phyloP scores from a whole-genome alignment of 1,284 basidiomycete species.

The Ustilago tritici region DNA sequence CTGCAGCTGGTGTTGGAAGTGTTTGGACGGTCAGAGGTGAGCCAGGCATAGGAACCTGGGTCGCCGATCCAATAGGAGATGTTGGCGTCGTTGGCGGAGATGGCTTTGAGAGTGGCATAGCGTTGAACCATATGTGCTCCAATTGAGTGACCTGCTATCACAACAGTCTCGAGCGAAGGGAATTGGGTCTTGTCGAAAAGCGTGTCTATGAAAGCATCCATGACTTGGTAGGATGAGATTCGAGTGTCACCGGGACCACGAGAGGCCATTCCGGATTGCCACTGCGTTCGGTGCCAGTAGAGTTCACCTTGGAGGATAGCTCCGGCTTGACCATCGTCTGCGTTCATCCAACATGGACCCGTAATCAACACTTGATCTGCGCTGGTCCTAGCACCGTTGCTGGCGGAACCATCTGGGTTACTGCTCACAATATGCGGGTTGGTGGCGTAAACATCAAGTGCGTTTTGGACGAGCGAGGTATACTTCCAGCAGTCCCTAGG shows the following conservation, averaged over 20 bases:
- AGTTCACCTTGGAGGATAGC: slow-evolving; percentile 51
- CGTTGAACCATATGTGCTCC: slow-evolving; percentile 62
- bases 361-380: slow-evolving; percentile 55
- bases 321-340: slow-evolving; percentile 44
- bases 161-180: slow-evolving; percentile 54
- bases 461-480: slow-evolving; percentile 59
- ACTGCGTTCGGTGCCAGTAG: slow-evolving; percentile 54
- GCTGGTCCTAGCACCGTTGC: not conserved
- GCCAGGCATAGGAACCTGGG: slow-evolving; percentile 62
- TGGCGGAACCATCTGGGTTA: slow-evolving; percentile 14
- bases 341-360: slow-evolving; percentile 60
- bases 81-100: slow-evolving; percentile 54
- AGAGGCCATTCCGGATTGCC: slow-evolving; percentile 57
- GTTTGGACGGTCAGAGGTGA: slow-evolving; percentile 39
- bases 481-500: slow-evolving; percentile 66
- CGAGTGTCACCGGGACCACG: slow-evolving; percentile 38
- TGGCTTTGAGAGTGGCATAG: slow-evolving; percentile 54
- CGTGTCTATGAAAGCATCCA: slow-evolving; percentile 56
- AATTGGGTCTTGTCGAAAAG: slow-evolving; percentile 59
- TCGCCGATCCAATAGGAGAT: slow-evolving; percentile 63
- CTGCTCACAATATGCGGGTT: slow-evolving; percentile 29
- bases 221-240: slow-evolving; percentile 51
- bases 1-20: slow-evolving; percentile 32
- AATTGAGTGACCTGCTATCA: slow-evolving; percentile 63
- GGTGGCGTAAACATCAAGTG: slow-evolving; percentile 38